These are phyloP conservation scores for Saccharomycopsis selenospora DNA, from an alignment of 805 yeast species.

Conservation along the genomic window DNA sequence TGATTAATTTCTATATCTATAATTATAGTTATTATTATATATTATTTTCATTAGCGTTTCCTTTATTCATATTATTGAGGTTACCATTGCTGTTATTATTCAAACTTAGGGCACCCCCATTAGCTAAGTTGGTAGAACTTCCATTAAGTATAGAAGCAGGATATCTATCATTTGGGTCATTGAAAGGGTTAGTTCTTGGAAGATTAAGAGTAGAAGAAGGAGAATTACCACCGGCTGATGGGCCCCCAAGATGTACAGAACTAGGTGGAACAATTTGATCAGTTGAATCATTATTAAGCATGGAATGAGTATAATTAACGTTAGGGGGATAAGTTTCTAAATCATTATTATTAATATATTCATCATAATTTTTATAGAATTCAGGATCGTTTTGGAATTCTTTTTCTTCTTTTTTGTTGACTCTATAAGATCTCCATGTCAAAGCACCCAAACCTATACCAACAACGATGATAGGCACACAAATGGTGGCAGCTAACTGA, in stretches of 20 bases:
- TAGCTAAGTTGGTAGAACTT: neutral
- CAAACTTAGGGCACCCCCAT: too few relatives aligned
- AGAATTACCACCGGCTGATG: neutral
- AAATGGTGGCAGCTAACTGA: conserved; percentile 17
- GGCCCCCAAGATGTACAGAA: neutral
- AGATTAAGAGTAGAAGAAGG: neutral
- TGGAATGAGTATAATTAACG: conserved; percentile 10
- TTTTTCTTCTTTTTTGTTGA: conserved; percentile 18
- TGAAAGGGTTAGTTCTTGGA: conserved; percentile 4
- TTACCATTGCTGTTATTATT: too few relatives aligned
- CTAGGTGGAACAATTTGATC: conserved; percentile 3
- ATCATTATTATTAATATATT: conserved; percentile 16
- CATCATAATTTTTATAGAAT: conserved; percentile 20
- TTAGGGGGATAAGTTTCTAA: conserved; percentile 21
- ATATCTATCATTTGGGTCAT: conserved; percentile 6
- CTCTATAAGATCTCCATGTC: conserved; percentile 15
- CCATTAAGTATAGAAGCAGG: neutral
- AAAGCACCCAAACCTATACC: conserved; percentile 11
- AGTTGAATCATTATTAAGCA: conserved; percentile 17
- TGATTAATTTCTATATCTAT: too few relatives aligned
- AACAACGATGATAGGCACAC: conserved; percentile 19
- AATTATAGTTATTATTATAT: too few relatives aligned
- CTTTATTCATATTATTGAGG: too few relatives aligned
- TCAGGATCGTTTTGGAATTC: conserved; percentile 19
- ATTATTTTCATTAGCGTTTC: too few relatives aligned